These are phyloP conservation scores for Piper longum DNA, from an alignment of 164 flowering plant genomes.

Conservation along the genomic window DNA sequence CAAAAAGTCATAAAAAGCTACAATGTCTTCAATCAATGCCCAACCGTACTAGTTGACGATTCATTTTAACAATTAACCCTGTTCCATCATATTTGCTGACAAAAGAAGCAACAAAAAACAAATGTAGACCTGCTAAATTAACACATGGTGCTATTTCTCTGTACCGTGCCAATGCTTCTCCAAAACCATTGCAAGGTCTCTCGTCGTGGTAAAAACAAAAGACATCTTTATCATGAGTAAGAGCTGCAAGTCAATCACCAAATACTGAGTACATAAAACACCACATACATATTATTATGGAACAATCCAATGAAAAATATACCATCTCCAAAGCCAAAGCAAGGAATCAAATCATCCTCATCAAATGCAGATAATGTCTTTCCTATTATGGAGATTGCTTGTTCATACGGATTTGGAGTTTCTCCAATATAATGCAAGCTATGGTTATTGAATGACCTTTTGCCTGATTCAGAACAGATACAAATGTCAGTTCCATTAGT, in stretches of 20 bases:
- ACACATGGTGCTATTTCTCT: constrained; percentile 33
- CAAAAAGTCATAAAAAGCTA: too few relatives aligned
- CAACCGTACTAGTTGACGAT: too few relatives aligned
- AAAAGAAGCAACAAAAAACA: background rate
- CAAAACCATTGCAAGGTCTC: constrained; percentile 65
- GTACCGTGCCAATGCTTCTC: constrained; percentile 64
- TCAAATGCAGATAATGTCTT: constrained; percentile 31
- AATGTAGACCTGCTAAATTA: constrained; percentile 37
- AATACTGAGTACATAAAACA: background rate
- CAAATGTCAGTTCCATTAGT: too few relatives aligned
- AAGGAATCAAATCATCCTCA: constrained; percentile 41
- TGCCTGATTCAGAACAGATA: constrained; percentile 36
- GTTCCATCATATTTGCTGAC: too few relatives aligned
- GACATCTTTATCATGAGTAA: constrained; percentile 63
- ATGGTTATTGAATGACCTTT: constrained; percentile 40
- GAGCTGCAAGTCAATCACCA: constrained; percentile 20
- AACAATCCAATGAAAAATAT: background rate
- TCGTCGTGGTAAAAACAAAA: constrained; percentile 57
- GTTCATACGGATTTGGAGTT: constrained; percentile 26
- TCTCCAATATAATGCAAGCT: constrained; percentile 52
- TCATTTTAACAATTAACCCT: too few relatives aligned
- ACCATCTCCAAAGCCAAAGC: constrained; percentile 55
- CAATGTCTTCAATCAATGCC: too few relatives aligned
- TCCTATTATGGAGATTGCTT: constrained; percentile 18
- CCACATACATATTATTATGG: background rate